phyloP scores from a whole-genome alignment of 2,329 filamentous ascomycete species.

The Sporothrix sp. region DNA sequence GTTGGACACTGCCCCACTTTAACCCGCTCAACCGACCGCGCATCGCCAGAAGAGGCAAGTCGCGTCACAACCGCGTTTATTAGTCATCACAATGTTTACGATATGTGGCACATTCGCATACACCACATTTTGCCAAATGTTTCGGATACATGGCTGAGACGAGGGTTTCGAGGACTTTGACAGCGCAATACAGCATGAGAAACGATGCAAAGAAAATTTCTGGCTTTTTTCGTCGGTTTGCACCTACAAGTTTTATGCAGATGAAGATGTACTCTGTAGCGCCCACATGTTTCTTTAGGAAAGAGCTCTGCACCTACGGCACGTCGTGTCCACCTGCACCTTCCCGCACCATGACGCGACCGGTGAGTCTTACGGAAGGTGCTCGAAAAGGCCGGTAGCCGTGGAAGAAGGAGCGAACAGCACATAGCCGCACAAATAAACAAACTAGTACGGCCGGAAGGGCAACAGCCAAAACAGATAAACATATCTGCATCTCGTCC shows the following conservation, averaged over 20 bases:
- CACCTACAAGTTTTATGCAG: too few species aligned
- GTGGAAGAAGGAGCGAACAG: conserved; percentile 8
- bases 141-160: neutral
- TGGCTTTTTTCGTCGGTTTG: too few species aligned
- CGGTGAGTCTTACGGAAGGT: conserved; percentile 6
- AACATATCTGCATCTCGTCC: neutral
- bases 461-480: conserved; percentile 3
- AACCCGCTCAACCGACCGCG: neutral
- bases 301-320: too few species aligned
- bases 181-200: too few species aligned
- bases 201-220: too few species aligned
- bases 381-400: conserved; percentile 7
- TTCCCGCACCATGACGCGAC: conserved; percentile 7
- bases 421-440: conserved; percentile 3
- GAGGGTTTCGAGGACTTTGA: too few species aligned
- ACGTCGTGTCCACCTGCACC: conserved; percentile 1
- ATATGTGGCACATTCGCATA: neutral
- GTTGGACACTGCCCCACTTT: conserved; percentile 3
- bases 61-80: conserved; percentile 12
- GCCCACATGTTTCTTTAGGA: too few species aligned
- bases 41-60: neutral
- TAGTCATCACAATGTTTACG: conserved; percentile 9
- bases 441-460: conserved; percentile 3
- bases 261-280: too few species aligned
- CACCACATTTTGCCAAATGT: neutral